These are phyloP conservation scores for Baorangia bicolor DNA, from an alignment of 768 basidiomycete genomes.

Conservation along the genomic window DNA sequence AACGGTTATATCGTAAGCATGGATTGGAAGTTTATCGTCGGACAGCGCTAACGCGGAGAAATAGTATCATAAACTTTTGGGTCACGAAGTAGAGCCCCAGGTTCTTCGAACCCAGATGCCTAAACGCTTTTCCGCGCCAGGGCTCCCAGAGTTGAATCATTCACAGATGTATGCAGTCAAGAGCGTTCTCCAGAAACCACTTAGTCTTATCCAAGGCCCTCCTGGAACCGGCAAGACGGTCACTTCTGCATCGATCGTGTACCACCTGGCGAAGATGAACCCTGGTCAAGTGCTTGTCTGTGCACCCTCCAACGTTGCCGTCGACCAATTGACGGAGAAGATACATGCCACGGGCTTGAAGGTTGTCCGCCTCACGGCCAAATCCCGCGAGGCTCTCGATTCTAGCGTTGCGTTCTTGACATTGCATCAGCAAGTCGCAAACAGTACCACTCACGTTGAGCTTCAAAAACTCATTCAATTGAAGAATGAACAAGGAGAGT, in stretches of 20 bases:
- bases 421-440: conserved; percentile 95
- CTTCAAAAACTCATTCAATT: conserved; percentile 97
- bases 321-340: conserved; percentile 98
- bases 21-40: background rate
- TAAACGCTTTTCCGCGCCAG: conserved; percentile 95
- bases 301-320: conserved; percentile 98
- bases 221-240: conserved; percentile 99
- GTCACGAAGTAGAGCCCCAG: conserved; percentile 96
- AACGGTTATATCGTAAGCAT: conserved; percentile 93
- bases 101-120: conserved; percentile 90
- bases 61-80: conserved; percentile 97
- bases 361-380: conserved; percentile 96
- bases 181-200: conserved; percentile 96
- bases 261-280: conserved; percentile 99
- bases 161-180: conserved; percentile 99
- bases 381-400: conserved; percentile 96
- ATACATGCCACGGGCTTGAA: conserved; percentile 99
- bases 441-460: conserved; percentile 94
- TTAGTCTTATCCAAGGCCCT: conserved; percentile 97
- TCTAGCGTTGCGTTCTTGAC: conserved; percentile 94
- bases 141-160: conserved; percentile 96
- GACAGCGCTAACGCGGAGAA: conserved; percentile 2
- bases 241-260: conserved; percentile 97
- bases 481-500: conserved; percentile 96
- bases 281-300: conserved; percentile 98